Conservation (phyloP, 2,329 filamentous ascomycete species). For the Davidsoniella virescens region DNA sequence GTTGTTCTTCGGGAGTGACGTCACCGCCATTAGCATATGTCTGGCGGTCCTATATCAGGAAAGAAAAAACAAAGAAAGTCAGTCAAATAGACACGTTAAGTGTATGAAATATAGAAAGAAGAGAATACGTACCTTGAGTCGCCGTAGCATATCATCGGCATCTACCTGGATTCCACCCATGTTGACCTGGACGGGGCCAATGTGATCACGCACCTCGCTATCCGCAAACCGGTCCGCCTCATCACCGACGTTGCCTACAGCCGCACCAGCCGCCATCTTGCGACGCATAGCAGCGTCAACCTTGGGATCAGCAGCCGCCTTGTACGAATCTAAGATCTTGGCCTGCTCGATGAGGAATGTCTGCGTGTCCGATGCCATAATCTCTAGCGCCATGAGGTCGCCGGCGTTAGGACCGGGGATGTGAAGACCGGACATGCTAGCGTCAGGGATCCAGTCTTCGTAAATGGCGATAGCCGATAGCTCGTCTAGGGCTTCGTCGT, state of each 20-base stretch:
- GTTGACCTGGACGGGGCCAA: constrained; percentile 92
- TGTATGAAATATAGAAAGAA: not conserved
- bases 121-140: constrained; percentile 49
- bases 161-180: constrained; percentile 96
- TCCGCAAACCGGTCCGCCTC: constrained; percentile 8
- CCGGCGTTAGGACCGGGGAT: constrained; percentile 29
- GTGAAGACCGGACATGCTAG: constrained; percentile 45
- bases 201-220: constrained; percentile 50
- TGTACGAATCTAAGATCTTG: constrained; percentile 46
- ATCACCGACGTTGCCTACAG: constrained; percentile 19
- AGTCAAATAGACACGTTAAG: not conserved
- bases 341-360: constrained; percentile 61
- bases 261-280: constrained; percentile 25
- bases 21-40: constrained; percentile 24
- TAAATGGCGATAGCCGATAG: constrained; percentile 27
- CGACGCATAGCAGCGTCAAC: constrained; percentile 24
- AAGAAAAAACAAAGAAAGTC: not conserved
- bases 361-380: constrained; percentile 44
- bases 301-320: constrained; percentile 1
- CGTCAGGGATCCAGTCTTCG: constrained; percentile 64
- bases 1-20: constrained; percentile 4
- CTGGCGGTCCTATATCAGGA: constrained; percentile 34
- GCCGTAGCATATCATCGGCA: constrained; percentile 80
- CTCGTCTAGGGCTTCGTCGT: constrained; percentile 1
- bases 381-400: constrained; percentile 8